A percentile compares a stretch with the other conserved stretches of the same genome.
Conservation (phyloP, 2,329 filamentous ascomycete genomes). For the Aureobasidium sp. region DNA sequence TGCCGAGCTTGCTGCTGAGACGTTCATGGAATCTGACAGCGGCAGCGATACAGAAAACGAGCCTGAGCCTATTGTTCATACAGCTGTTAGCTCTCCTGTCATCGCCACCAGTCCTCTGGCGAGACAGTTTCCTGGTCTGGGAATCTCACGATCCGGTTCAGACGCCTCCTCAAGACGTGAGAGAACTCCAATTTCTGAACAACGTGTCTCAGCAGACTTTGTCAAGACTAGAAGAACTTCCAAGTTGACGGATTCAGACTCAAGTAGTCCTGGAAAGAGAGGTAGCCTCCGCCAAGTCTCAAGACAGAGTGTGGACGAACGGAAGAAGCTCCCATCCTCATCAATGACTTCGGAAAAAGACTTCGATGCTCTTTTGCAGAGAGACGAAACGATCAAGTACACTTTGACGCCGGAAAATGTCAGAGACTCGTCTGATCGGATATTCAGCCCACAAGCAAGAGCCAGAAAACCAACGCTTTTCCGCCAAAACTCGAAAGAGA, state of each 20-base stretch:
- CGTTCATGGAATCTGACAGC: neutral
- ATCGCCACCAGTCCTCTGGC: neutral
- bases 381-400: conserved; percentile 44
- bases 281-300: conserved; percentile 1
- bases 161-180: neutral
- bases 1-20: neutral
- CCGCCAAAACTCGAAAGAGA: neutral
- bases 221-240: neutral
- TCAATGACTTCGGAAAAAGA: conserved; percentile 27
- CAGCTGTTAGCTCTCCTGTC: neutral
- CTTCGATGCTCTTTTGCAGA: conserved; percentile 42
- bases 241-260: neutral
- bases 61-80: neutral
- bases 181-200: neutral
- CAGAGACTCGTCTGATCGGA: conserved; percentile 31
- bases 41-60: neutral
- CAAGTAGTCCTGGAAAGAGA: neutral
- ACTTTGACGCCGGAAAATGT: conserved; percentile 43
- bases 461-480: neutral
- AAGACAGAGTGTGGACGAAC: conserved; percentile 7
- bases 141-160: neutral
- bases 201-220: conserved; percentile 7
- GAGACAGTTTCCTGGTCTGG: conserved; percentile 7
- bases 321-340: neutral
- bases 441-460: neutral